phyloP scores from a whole-genome alignment of 805 yeast species.

The Barnettozyma sucrosica region DNA sequence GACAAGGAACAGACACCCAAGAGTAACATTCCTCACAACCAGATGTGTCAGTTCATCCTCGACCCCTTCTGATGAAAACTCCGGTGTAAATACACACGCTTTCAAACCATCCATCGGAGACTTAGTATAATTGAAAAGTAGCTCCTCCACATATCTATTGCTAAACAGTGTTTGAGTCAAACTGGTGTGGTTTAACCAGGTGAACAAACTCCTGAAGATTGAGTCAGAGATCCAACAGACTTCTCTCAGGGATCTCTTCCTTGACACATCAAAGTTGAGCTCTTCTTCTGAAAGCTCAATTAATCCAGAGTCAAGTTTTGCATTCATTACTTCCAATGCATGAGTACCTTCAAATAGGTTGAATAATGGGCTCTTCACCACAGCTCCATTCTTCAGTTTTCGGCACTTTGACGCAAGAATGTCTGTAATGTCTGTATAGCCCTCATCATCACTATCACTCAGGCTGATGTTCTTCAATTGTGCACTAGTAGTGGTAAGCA shows the following conservation, averaged over 20 bases:
- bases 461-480: background rate
- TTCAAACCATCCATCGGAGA: conserved; percentile 14
- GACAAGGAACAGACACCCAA: conserved; percentile 51
- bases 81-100: conserved; percentile 6
- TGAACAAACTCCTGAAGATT: conserved; percentile 47
- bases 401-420: conserved; percentile 38
- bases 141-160: conserved; percentile 62
- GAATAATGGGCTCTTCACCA: conserved; percentile 55
- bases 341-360: conserved; percentile 78
- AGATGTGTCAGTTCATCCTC: conserved; percentile 35
- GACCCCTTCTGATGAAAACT: conserved; percentile 1
- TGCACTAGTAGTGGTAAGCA: background rate
- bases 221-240: conserved; percentile 49
- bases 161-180: conserved; percentile 74
- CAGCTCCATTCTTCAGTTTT: conserved; percentile 42
- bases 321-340: conserved; percentile 74
- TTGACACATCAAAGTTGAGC: conserved; percentile 38
- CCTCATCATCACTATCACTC: background rate
- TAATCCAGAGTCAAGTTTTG: conserved; percentile 71
- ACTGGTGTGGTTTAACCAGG: conserved; percentile 75
- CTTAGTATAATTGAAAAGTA: conserved; percentile 38
- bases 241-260: conserved; percentile 32
- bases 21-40: conserved; percentile 44
- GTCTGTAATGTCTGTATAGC: conserved; percentile 45
- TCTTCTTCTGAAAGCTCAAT: conserved; percentile 43